Evolutionary conservation across 306 rosid genomes (phyloP), one percentile per base, ranked within the genome.

Genomic region (Cucumis hystrix): DNA sequence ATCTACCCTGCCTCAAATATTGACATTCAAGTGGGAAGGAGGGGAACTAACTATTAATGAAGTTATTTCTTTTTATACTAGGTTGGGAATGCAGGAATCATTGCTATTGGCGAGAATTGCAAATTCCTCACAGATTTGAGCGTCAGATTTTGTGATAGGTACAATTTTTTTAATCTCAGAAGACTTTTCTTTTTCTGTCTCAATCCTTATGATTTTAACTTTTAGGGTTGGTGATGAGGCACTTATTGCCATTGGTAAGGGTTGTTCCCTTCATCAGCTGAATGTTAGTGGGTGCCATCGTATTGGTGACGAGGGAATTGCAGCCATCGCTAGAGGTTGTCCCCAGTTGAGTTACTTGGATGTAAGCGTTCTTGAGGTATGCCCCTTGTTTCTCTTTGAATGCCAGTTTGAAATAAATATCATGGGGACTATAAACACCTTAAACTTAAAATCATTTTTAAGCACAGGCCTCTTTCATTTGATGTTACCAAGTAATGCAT

Each of bases 281-380:
- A 95, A 95, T 78, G 97, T 95, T 71, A 95, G 98, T 76, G 98
- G 97, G 79, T 95, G 98, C 89, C 96, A 90, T 77, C 93, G 88
- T 76, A 89, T 95, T 25, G 97, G 97, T 43, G 96, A 95, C 84
- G 92, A 87, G 78, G 99, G 99, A 78, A 79, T 95, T 62, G 79
- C 85, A 78, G 99, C 99, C 85, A 82, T 95, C 77, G 98, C 99
- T 79, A 91, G 96, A 85, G 97, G 96, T 37, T 95, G 91, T 79
- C 91, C 97, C 69, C 79, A 87, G 86, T 91, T 95, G 66, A 78
- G 82, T 78, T 87, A 73, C 85, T 83, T 95, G 52, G 99, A 95
- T 60, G 87, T 87, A 9, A 95, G 99, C 74, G 97, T 95, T 66
- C 96, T 95, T 15, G 93, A 89, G 97, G 99, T 95, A 80, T 8